Percentiles rank a stretch among this genome's conserved stretches.
Evolutionary conservation across 257 asterid species (phyloP).

Genomic region (Eustoma russellianum): DNA sequence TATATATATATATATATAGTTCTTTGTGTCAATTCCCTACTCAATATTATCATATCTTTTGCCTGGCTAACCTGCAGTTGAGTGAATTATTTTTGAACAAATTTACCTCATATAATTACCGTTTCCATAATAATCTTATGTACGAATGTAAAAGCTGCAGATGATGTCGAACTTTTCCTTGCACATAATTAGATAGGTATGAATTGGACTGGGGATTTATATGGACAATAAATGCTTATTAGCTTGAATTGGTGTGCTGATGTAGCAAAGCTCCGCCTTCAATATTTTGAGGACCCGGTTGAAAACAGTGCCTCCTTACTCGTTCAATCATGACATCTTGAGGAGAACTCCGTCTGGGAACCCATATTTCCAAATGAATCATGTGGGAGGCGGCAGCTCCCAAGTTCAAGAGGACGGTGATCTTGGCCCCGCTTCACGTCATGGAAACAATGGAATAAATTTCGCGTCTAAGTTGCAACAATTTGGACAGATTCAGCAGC

Average conservation of each 20-base stretch:
- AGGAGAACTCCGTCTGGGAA: constrained; percentile 40
- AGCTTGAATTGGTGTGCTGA: constrained; percentile 5
- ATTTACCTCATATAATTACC: too few relatives aligned
- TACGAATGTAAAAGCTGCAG: too few relatives aligned
- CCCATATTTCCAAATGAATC: constrained; percentile 30
- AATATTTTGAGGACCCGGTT: constrained; percentile 82
- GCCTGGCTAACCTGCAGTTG: too few relatives aligned
- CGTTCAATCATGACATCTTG: constrained; percentile 55
- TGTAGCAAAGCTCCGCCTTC: constrained; percentile 98
- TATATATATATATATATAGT: too few relatives aligned
- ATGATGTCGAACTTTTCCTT: too few relatives aligned
- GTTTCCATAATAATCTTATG: too few relatives aligned
- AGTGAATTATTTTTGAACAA: too few relatives aligned
- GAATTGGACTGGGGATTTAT: too few relatives aligned
- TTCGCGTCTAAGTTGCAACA: constrained; percentile 57
- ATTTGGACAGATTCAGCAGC: constrained; percentile 70
- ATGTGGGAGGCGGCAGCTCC: constrained; percentile 32
- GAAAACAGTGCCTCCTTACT: constrained; percentile 80
- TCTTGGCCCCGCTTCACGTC: constrained; percentile 29
- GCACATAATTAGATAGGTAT: too few relatives aligned
- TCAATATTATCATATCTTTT: too few relatives aligned
- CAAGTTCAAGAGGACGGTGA: constrained; percentile 51
- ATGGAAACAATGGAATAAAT: constrained; percentile 46
- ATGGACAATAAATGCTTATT: too few relatives aligned
- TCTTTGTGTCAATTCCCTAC: too few relatives aligned